phyloP scores from a whole-genome alignment of 139 green algal genomes.

The Axilococcus clingmanii region DNA sequence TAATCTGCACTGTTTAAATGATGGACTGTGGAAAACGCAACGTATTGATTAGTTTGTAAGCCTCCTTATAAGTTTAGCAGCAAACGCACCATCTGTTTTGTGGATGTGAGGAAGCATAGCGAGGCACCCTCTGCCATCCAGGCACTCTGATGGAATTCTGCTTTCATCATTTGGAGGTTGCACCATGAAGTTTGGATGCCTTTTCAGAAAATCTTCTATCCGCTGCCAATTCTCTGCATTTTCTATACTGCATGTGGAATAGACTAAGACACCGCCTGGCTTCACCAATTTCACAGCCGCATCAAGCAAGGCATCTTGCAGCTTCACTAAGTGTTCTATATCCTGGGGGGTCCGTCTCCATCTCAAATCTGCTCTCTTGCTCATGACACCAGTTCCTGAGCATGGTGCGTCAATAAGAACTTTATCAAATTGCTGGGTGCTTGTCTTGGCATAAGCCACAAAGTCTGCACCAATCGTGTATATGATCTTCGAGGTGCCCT shows the following conservation, averaged over 20 bases:
- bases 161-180: background rate
- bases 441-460: background rate
- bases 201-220: slow-evolving; percentile 11
- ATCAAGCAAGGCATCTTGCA: slow-evolving; percentile 59
- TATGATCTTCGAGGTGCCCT: slow-evolving; percentile 1
- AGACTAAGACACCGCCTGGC: slow-evolving; percentile 78
- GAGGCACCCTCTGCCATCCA: slow-evolving; percentile 34
- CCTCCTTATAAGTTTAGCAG: slow-evolving; percentile 33
- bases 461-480: slow-evolving; percentile 3
- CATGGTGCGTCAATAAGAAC: slow-evolving; percentile 89
- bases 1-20: slow-evolving; percentile 87
- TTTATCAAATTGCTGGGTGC: slow-evolving; percentile 40
- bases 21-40: slow-evolving; percentile 90
- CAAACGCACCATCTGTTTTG: slow-evolving; percentile 81
- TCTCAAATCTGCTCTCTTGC: slow-evolving; percentile 78
- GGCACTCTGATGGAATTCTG: slow-evolving; percentile 12
- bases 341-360: slow-evolving; percentile 59
- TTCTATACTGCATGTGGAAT: slow-evolving; percentile 76
- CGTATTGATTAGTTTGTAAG: no score
- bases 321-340: slow-evolving; percentile 37
- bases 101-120: slow-evolving; percentile 73
- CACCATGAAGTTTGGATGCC: background rate
- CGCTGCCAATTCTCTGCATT: slow-evolving; percentile 47
- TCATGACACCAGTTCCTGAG: slow-evolving; percentile 76
- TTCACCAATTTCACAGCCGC: slow-evolving; percentile 52